Evolutionary conservation across 768 basidiomycete species (phyloP), one percentile per base, ranked within the genome.

Genomic region (Auricularia sp.): DNA sequence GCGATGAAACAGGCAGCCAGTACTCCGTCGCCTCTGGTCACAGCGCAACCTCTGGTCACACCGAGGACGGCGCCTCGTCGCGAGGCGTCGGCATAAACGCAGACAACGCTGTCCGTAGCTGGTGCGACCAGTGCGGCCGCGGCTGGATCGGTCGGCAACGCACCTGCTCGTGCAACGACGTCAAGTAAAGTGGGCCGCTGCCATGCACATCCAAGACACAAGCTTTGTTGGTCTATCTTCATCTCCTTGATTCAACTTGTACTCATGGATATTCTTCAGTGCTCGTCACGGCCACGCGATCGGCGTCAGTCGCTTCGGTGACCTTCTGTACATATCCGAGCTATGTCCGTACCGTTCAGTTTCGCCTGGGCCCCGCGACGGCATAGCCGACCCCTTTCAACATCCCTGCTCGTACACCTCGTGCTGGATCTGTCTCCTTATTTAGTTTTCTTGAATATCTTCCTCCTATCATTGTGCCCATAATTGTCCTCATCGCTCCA

Each of bases 121-220:
- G 90, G 88, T 92, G 90, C 66, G 85, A 90, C 61, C 56, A 75
- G 51, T 92, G 90, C 70, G 90, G 89, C 66, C 87, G 86, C 69
- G 82, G 88, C 47, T 84, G 79, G 77, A 73, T 87, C 67, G 87
- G 86, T 64, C 74, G 79, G 47, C 76, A 76, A 67, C 71, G 74
- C 62, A 77, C 81, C 34, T 92, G 75, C 65, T 65, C 68, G 14
- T 91, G 89, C 74, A 76, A 78, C 68, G 83, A 87, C 65, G 77
- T 86, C 75, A 87, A 87, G 78, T 89, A 82, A 77, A 68, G 58
- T 1, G 35, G 8, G 11, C 56, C 18, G 29, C 34, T 24, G 11
- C 8, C 11, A 13, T 33, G 11, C 24, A n/a, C 34, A 14, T 18
- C 56, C 24, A 59, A 59, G 14, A 54, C 18, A n/a, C 54, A n/a